These are phyloP conservation scores for Aspergillus carlsbadensis DNA, from an alignment of 495 filamentous ascomycete genomes.

Conservation along the genomic window DNA sequence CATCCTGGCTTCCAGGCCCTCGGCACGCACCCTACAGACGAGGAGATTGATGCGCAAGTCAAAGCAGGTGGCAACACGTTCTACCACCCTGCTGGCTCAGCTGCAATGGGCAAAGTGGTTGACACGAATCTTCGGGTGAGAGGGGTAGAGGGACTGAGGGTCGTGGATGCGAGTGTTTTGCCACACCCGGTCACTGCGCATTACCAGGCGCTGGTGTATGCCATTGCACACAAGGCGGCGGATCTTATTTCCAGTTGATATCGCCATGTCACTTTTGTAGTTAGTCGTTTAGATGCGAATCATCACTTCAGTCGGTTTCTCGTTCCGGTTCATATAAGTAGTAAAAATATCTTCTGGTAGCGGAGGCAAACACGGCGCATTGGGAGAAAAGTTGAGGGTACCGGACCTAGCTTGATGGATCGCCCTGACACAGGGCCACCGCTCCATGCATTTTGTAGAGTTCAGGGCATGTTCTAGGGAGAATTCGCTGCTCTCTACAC, in stretches of 20 bases:
- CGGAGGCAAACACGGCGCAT: too few species aligned
- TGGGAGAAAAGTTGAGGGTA: neutral
- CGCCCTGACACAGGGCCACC: neutral
- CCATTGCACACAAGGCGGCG: slow-evolving; percentile 35
- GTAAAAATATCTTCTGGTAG: too few species aligned
- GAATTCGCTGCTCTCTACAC: neutral
- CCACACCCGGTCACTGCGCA: slow-evolving; percentile 30
- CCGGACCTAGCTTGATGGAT: neutral
- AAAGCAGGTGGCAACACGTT: slow-evolving; percentile 21
- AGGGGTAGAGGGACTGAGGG: slow-evolving; percentile 39
- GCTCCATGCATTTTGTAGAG: neutral
- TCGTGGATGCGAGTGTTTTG: slow-evolving; percentile 21
- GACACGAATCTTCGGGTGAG: slow-evolving; percentile 35
- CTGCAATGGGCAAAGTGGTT: slow-evolving; percentile 42
- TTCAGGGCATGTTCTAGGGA: neutral
- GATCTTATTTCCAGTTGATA: slow-evolving; percentile 13
- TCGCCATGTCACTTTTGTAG: too few species aligned
- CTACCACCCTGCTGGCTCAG: slow-evolving; percentile 31
- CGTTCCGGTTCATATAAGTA: too few species aligned
- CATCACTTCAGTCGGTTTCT: too few species aligned
- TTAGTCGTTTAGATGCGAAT: too few species aligned
- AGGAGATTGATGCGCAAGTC: slow-evolving; percentile 28
- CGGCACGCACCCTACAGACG: slow-evolving; percentile 24
- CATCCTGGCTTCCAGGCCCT: slow-evolving; percentile 19
- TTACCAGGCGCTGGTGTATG: slow-evolving; percentile 34